phyloP scores from a whole-genome alignment of 257 asterid genomes.

The Leptodermis oblonga region DNA sequence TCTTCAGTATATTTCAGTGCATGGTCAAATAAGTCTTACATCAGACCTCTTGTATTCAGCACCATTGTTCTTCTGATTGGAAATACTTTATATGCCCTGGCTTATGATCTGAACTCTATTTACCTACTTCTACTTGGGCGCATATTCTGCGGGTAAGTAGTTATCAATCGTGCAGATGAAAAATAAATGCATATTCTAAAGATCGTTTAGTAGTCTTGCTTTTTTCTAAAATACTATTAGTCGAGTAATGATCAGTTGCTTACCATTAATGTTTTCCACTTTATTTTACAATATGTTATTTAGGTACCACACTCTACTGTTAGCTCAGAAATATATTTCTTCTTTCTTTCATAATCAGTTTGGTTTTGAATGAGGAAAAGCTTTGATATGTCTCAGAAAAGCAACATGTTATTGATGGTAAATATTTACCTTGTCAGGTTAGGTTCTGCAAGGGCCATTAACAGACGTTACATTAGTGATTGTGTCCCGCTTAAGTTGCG shows the following conservation, averaged over 20 bases:
- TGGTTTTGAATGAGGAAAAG: background rate
- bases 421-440: conserved; percentile 34
- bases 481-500: conserved; percentile 57
- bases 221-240: no score
- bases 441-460: conserved; percentile 72
- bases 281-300: background rate
- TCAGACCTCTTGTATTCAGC: conserved; percentile 63
- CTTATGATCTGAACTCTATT: conserved; percentile 56
- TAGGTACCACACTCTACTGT: background rate
- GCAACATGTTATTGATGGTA: conserved; percentile 1
- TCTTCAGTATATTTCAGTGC: conserved; percentile 71
- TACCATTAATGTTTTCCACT: background rate
- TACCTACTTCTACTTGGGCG: conserved; percentile 55
- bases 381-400: background rate
- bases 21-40: conserved; percentile 65
- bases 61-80: conserved; percentile 57
- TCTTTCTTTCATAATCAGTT: background rate
- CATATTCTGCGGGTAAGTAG: conserved; percentile 51
- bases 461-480: conserved; percentile 63
- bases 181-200: background rate
- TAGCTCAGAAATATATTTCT: background rate
- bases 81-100: conserved; percentile 53
- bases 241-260: background rate
- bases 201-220: background rate
- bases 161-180: background rate